Conservation (phyloP, 2,329 filamentous ascomycete species). For the Dactylellina haptotyla region DNA sequence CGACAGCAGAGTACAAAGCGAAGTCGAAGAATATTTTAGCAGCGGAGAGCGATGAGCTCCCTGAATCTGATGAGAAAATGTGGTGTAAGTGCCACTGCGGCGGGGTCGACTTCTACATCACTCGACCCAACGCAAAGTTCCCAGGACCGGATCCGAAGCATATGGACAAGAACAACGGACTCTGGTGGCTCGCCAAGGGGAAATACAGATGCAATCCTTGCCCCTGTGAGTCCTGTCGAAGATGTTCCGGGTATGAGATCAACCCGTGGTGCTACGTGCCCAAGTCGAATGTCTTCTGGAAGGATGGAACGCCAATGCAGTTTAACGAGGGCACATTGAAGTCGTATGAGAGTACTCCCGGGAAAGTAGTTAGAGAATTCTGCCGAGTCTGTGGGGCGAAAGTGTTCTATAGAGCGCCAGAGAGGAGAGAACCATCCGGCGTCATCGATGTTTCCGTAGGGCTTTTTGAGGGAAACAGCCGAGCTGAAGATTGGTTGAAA, state of each 20-base stretch:
- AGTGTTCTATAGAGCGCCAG: conserved; percentile 31
- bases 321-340: conserved; percentile 41
- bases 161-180: conserved; percentile 8
- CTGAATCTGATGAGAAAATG: conserved; percentile 20
- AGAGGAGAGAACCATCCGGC: conserved; percentile 9
- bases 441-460: conserved; percentile 30
- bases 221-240: conserved; percentile 39
- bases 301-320: conserved; percentile 28
- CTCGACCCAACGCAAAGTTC: conserved; percentile 7
- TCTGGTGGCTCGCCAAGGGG: conserved; percentile 8
- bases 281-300: conserved; percentile 30
- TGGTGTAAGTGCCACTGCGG: conserved; percentile 38
- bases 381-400: conserved; percentile 42
- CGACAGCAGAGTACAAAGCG: conserved; percentile 5
- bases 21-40: conserved; percentile 18
- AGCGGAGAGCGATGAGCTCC: background rate
- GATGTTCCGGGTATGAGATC: conserved; percentile 39
- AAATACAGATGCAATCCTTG: conserved; percentile 24
- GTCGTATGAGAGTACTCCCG: conserved; percentile 36
- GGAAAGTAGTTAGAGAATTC: conserved; percentile 24
- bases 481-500: conserved; percentile 35
- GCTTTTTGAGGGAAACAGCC: conserved; percentile 28
- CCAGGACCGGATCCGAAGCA: conserved; percentile 26
- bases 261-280: conserved; percentile 29
- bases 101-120: conserved; percentile 43